Conservation (phyloP, 441 rosid species). For the Gossypium trilobum region DNA sequence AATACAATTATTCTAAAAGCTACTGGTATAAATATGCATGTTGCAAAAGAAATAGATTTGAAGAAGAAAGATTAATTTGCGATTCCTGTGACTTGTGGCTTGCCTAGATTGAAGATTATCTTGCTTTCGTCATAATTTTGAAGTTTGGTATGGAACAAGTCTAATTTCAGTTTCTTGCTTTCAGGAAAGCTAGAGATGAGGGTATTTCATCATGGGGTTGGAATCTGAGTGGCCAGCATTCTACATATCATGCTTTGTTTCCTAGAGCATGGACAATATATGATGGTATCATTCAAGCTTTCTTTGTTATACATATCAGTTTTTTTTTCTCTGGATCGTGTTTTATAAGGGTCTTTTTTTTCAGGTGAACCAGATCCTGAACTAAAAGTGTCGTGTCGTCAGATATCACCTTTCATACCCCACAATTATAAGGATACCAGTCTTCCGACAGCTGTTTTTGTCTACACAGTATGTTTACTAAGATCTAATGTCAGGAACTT, state of each 20-base stretch:
- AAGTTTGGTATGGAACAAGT: neutral
- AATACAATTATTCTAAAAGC: neutral
- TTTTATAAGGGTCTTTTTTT: conserved; percentile 13
- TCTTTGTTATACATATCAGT: conserved; percentile 6
- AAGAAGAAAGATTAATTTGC: too few species aligned
- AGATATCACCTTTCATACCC: conserved; percentile 95
- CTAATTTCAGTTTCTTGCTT: conserved; percentile 18
- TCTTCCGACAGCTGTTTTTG: conserved; percentile 89
- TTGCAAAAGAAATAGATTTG: neutral
- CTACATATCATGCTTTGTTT: conserved; percentile 93
- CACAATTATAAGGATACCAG: conserved; percentile 94
- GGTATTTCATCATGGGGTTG: conserved; percentile 98
- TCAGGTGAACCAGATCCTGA: conserved; percentile 99
- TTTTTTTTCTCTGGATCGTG: neutral
- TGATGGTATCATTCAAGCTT: conserved; percentile 53
- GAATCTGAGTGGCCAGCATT: conserved; percentile 89
- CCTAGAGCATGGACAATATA: conserved; percentile 99
- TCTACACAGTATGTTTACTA: conserved; percentile 60
- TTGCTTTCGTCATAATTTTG: neutral
- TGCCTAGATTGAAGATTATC: neutral
- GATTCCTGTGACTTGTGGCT: neutral
- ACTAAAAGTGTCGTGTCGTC: conserved; percentile 86
- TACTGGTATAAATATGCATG: neutral
- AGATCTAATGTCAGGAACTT: conserved; percentile 15
- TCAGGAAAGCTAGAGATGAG: conserved; percentile 65